A percentile compares a stretch with the other conserved stretches of the same genome.
Conservation (phyloP, 73 alveolate species). For the Breviolum minutum region DNA sequence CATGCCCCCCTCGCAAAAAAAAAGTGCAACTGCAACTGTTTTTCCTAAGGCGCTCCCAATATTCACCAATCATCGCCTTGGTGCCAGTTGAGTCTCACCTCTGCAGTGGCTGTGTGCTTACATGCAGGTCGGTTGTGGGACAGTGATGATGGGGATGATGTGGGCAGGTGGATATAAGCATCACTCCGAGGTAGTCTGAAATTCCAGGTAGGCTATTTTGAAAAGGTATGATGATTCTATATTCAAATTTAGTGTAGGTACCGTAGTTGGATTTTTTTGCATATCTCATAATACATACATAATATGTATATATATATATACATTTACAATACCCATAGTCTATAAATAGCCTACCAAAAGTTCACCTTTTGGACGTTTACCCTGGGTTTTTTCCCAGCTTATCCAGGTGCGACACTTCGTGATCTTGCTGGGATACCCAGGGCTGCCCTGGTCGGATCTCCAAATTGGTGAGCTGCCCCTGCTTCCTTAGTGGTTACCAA, state of each 20-base stretch:
- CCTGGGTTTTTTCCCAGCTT: background rate
- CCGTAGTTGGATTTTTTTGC: background rate
- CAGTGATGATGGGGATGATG: too few relatives aligned
- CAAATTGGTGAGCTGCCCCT: too few relatives aligned
- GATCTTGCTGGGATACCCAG: background rate
- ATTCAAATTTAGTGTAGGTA: background rate
- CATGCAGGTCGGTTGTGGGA: background rate
- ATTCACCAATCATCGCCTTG: too few relatives aligned
- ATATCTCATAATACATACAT: background rate
- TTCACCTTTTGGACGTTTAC: background rate
- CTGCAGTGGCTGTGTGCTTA: constrained; percentile 41
- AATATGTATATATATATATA: background rate
- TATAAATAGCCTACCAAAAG: background rate
- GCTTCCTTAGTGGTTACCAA: too few relatives aligned
- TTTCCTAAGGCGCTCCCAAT: too few relatives aligned
- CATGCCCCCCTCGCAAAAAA: too few relatives aligned
- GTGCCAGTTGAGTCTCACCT: constrained; percentile 2
- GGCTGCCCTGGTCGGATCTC: background rate
- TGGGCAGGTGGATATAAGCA: too few relatives aligned
- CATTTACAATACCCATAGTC: background rate
- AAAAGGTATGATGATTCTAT: too few relatives aligned
- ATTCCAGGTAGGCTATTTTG: too few relatives aligned
- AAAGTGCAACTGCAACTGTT: too few relatives aligned
- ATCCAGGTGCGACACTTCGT: background rate
- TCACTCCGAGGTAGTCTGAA: too few relatives aligned